phyloP scores from a whole-genome alignment of 1,139 yeast species.

The Geotrichum australiense region DNA sequence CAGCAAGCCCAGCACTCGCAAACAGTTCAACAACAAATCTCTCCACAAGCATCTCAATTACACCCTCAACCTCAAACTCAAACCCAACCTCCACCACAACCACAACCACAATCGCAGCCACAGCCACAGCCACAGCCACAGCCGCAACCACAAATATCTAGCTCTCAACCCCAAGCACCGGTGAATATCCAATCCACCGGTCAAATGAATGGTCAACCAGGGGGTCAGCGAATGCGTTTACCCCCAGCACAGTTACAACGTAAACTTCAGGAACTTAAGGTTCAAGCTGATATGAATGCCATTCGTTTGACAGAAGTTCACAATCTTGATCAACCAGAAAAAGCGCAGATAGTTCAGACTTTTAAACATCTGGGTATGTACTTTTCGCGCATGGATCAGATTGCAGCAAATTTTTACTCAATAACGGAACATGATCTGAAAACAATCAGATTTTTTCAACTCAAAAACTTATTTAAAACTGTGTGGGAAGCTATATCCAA shows the following conservation, averaged over 20 bases:
- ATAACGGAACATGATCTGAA: conserved; percentile 4
- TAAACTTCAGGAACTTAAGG: conserved; percentile 6
- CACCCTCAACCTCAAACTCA: neutral
- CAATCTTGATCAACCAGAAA: neutral
- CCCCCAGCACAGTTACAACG: neutral
- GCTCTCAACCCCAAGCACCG: conserved; percentile 1
- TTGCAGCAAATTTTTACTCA: conserved; percentile 2
- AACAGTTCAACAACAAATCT: neutral
- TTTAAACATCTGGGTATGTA: conserved; percentile 2
- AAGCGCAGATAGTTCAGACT: neutral
- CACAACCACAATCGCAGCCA: neutral
- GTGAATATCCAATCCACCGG: neutral
- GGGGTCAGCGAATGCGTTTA: neutral
- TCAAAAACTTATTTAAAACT: conserved; percentile 3
- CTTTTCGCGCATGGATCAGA: conserved; percentile 7
- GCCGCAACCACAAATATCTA: neutral
- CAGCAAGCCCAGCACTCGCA: conserved; percentile 14
- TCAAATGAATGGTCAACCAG: neutral
- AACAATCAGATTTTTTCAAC: conserved; percentile 8
- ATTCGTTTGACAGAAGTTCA: conserved; percentile 2
- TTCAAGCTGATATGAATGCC: conserved; percentile 6
- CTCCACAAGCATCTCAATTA: conserved; percentile 5
- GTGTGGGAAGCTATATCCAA: conserved; percentile 6
- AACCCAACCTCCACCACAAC: neutral
- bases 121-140: neutral